phyloP scores from a whole-genome alignment of 1,284 basidiomycete species.

The Ustilago crameri region DNA sequence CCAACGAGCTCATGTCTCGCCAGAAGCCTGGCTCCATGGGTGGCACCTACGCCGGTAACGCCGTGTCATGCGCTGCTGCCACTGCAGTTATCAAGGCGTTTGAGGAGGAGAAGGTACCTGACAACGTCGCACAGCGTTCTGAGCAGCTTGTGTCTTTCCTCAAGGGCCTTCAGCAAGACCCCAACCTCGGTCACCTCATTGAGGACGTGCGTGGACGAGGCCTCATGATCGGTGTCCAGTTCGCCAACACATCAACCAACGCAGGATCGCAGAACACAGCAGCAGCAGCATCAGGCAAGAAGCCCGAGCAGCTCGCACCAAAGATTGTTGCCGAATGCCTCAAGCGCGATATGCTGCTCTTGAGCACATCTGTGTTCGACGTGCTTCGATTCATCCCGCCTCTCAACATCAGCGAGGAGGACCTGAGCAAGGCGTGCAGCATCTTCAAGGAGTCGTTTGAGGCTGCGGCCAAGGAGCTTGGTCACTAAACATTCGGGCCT shows the following conservation, averaged over 20 bases:
- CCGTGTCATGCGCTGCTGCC: conserved; percentile 62
- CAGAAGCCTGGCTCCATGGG: conserved; percentile 84
- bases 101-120: conserved; percentile 59
- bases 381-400: conserved; percentile 64
- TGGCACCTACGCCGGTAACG: conserved; percentile 65
- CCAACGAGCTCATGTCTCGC: conserved; percentile 83
- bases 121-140: conserved; percentile 59
- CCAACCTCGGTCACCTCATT: conserved; percentile 54
- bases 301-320: conserved; percentile 47
- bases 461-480: conserved; percentile 37
- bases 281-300: conserved; percentile 10
- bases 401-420: conserved; percentile 59
- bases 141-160: conserved; percentile 60
- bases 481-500: no score
- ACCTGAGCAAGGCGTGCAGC: conserved; percentile 49
- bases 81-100: conserved; percentile 58
- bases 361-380: conserved; percentile 63
- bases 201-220: conserved; percentile 63
- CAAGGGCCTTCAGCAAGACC: conserved; percentile 30
- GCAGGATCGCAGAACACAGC: conserved; percentile 20
- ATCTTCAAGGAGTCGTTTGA: conserved; percentile 58
- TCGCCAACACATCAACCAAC: conserved; percentile 23
- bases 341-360: conserved; percentile 60
- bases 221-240: conserved; percentile 66
- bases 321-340: conserved; percentile 57